A percentile compares a stretch with the other conserved stretches of the same genome.
These are phyloP conservation scores for Phytopythium mirpurense DNA, from an alignment of 352 stramenopile species.

Conservation along the genomic window DNA sequence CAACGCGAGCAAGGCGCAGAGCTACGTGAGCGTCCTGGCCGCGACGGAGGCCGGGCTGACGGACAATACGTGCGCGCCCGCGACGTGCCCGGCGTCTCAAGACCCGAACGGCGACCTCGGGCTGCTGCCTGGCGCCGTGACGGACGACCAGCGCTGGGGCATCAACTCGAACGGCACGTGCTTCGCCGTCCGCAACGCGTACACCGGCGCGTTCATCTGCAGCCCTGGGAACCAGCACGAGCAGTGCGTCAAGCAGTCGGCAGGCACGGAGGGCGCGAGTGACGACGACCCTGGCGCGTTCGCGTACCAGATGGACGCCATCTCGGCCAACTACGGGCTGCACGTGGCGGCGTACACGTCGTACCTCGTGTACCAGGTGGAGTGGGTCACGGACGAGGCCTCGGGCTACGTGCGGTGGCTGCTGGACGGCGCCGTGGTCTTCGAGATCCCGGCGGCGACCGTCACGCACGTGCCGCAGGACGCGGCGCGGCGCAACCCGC, in stretches of 20 bases:
- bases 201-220: slow-evolving; percentile 42
- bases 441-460: slow-evolving; percentile 72
- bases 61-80: slow-evolving; percentile 33
- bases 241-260: slow-evolving; percentile 6
- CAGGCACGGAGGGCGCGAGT: too few relatives aligned
- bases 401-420: slow-evolving; percentile 67
- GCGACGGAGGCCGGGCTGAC: slow-evolving; percentile 19
- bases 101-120: slow-evolving; percentile 33
- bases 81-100: slow-evolving; percentile 30
- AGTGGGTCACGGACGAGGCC: slow-evolving; percentile 45
- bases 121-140: slow-evolving; percentile 15
- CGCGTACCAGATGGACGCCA: slow-evolving; percentile 78
- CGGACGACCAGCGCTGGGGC: slow-evolving; percentile 20
- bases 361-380: slow-evolving; percentile 47
- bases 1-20: slow-evolving; percentile 22
- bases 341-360: slow-evolving; percentile 41
- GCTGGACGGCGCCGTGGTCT: slow-evolving; percentile 83
- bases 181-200: slow-evolving; percentile 39
- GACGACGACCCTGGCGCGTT: slow-evolving; percentile 19
- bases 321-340: slow-evolving; percentile 48
- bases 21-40: slow-evolving; percentile 17
- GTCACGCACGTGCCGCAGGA: slow-evolving; percentile 56
- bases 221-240: slow-evolving; percentile 27
- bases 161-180: slow-evolving; percentile 46
- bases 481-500: slow-evolving; percentile 37